Percentiles rank a stretch among this genome's conserved stretches.
These are phyloP conservation scores for Trichoderma asperellum DNA, from an alignment of 2,329 filamentous ascomycete species.

Conservation along the genomic window DNA sequence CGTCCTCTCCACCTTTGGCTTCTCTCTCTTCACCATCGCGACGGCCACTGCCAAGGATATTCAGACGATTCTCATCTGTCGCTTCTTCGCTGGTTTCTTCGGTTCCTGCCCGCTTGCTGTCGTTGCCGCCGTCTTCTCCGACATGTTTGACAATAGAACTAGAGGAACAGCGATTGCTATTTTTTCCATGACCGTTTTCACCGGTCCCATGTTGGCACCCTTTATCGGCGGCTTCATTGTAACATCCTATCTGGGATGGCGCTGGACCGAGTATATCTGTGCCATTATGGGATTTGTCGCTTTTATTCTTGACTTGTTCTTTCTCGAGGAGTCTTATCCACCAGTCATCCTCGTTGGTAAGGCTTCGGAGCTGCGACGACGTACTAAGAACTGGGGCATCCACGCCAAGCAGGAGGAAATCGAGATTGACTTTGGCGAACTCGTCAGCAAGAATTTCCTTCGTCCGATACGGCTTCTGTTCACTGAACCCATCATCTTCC, in stretches of 20 bases:
- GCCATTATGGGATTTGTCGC: constrained; percentile 66
- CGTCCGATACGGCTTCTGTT: constrained; percentile 68
- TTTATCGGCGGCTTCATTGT: constrained; percentile 71
- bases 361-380: constrained; percentile 63
- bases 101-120: constrained; percentile 70
- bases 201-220: constrained; percentile 68
- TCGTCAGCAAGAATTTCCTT: constrained; percentile 68
- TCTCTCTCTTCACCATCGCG: constrained; percentile 69
- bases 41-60: constrained; percentile 69
- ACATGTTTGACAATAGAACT: constrained; percentile 69
- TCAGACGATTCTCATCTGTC: constrained; percentile 69
- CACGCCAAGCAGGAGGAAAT: constrained; percentile 75
- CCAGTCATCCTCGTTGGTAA: constrained; percentile 66
- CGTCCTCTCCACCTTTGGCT: constrained; percentile 66
- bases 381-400: constrained; percentile 71
- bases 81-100: constrained; percentile 75
- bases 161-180: constrained; percentile 55
- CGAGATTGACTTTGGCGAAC: constrained; percentile 66
- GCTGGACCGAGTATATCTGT: constrained; percentile 70
- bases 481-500: constrained; percentile 69
- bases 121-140: constrained; percentile 71
- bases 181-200: constrained; percentile 60
- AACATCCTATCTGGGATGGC: constrained; percentile 67
- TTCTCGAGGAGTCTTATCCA: constrained; percentile 72
- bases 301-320: constrained; percentile 62